These are phyloP conservation scores for Oryza australiensis DNA, from an alignment of 176 grass and related monocot species.

Conservation along the genomic window DNA sequence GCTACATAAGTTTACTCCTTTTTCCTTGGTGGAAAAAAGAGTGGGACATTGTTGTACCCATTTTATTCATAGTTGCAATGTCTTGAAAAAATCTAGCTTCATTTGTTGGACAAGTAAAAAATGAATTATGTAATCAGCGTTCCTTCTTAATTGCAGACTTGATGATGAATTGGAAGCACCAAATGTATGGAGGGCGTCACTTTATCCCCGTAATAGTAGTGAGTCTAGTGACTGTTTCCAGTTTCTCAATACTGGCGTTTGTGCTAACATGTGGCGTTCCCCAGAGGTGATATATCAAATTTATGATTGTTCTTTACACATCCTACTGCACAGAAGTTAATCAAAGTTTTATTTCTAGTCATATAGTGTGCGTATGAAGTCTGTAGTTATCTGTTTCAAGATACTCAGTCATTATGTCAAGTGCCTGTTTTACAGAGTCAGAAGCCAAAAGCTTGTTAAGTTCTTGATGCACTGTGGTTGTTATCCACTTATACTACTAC, in stretches of 20 bases:
- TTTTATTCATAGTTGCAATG: neutral
- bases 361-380: constrained; percentile 8
- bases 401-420: neutral
- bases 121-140: neutral
- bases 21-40: no score
- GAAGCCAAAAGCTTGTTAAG: constrained; percentile 4
- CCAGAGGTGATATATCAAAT: constrained; percentile 12
- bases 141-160: constrained; percentile 24
- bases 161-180: constrained; percentile 10
- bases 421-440: neutral
- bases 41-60: no score
- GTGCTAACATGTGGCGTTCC: neutral
- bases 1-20: no score
- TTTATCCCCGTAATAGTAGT: neutral
- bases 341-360: neutral
- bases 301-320: neutral
- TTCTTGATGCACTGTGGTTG: constrained; percentile 17
- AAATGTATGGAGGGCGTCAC: neutral
- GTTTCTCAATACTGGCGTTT: neutral
- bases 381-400: neutral
- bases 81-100: neutral
- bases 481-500: neutral
- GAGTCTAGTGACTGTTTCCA: neutral
- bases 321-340: neutral
- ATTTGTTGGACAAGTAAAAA: neutral